Evolutionary conservation across 129 eudicot species (phyloP).

Genomic region (Pulicaria dysenterica): DNA sequence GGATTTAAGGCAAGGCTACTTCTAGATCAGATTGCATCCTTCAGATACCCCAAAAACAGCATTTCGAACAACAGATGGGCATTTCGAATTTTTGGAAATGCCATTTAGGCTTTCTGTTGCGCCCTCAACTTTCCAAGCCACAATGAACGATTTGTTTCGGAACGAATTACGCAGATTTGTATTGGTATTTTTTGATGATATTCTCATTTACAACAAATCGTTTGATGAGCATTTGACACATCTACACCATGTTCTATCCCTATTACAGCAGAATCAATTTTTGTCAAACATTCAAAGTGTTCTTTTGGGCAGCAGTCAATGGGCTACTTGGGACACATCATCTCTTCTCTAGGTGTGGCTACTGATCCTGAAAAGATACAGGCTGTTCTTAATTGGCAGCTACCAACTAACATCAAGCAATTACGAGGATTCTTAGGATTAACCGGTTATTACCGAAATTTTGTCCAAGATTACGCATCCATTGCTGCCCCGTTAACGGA

Average conservation of each 20-base stretch:
- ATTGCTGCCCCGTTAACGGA: too few species aligned
- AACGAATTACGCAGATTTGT: neutral
- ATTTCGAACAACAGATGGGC: neutral
- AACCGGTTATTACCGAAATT: too few species aligned
- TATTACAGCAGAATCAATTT: too few species aligned
- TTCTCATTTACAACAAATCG: too few species aligned
- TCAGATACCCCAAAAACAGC: neutral
- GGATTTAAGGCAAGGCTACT: too few species aligned
- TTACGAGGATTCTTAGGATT: too few species aligned
- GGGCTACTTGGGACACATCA: neutral
- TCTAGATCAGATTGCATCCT: neutral
- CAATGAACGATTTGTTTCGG: neutral
- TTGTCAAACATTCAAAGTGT: neutral
- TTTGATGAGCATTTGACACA: neutral
- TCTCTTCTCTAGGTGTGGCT: neutral
- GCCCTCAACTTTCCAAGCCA: neutral
- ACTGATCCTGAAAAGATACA: neutral
- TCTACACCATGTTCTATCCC: neutral
- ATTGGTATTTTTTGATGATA: neutral
- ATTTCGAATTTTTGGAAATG: neutral
- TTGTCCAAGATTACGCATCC: too few species aligned
- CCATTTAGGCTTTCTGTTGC: neutral
- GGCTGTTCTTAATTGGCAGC: too few species aligned
- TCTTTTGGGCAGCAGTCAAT: neutral
- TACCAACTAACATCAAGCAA: too few species aligned